A percentile compares a stretch with the other conserved stretches of the same genome.
phyloP scores from a whole-genome alignment of 768 basidiomycete genomes.

The Suillus discolor region DNA sequence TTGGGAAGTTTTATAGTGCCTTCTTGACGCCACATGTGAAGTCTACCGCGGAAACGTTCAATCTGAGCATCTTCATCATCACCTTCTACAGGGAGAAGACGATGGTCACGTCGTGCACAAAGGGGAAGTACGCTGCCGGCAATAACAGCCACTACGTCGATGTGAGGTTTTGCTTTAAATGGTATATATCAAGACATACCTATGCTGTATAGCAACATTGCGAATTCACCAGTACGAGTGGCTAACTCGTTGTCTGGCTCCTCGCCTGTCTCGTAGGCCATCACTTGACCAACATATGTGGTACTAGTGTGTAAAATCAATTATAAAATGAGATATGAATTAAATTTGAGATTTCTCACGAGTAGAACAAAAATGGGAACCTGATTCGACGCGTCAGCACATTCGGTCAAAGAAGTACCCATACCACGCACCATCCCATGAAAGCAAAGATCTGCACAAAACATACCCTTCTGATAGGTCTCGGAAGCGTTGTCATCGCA shows the following conservation, averaged over 20 bases:
- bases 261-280: constrained; percentile 74
- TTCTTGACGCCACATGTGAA: constrained; percentile 84
- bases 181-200: constrained; percentile 45
- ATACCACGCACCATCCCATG: constrained; percentile 80
- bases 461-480: constrained; percentile 85
- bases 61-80: constrained; percentile 76
- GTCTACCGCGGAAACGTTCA: constrained; percentile 65
- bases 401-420: neutral
- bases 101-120: constrained; percentile 78
- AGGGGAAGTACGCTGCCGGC: constrained; percentile 83
- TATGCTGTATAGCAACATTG: constrained; percentile 88
- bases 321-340: neutral
- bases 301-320: constrained; percentile 51
- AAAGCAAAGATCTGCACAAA: constrained; percentile 94
- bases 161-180: constrained; percentile 4
- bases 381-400: constrained; percentile 36
- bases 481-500: constrained; percentile 76
- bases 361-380: constrained; percentile 96
- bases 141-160: constrained; percentile 70
- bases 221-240: constrained; percentile 82
- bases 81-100: constrained; percentile 70
- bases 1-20: constrained; percentile 78
- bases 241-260: constrained; percentile 87
- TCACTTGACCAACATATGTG: constrained; percentile 91
- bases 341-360: constrained; percentile 46